Evolutionary conservation across 345 rosid genomes (phyloP).

Genomic region (Erodium maritimum): DNA sequence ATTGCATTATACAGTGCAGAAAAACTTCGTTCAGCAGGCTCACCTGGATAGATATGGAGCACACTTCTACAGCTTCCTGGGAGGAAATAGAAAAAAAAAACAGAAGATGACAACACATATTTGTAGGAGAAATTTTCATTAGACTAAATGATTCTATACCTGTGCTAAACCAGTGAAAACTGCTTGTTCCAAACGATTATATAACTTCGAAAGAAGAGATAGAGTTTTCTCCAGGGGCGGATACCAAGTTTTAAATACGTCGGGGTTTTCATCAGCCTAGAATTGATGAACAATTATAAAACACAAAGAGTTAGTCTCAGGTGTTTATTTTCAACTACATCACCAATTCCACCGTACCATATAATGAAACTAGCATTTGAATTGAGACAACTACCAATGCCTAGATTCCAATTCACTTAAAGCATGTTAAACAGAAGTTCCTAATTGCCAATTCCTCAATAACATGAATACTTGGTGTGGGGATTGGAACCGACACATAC

Average conservation of each 20-base stretch:
- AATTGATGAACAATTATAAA: conserved; percentile 6
- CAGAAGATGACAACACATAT: neutral
- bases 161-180: conserved; percentile 97
- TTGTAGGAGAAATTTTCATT: neutral
- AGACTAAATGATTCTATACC: conserved; percentile 25
- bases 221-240: conserved; percentile 91
- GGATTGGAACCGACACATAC: no score
- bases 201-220: conserved; percentile 82
- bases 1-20: neutral
- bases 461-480: no score
- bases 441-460: neutral
- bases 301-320: neutral
- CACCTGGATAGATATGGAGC: conserved; percentile 82
- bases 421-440: neutral
- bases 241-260: conserved; percentile 76
- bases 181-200: conserved; percentile 67
- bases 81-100: conserved; percentile 12
- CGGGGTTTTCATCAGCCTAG: conserved; percentile 57
- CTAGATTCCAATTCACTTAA: neutral
- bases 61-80: conserved; percentile 98
- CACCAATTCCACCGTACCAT: neutral
- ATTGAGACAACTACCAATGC: neutral
- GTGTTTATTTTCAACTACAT: neutral
- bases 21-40: conserved; percentile 18
- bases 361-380: neutral